phyloP scores from a whole-genome alignment of 192 early-diverging fungal species.

The Linnemannia hyalina region DNA sequence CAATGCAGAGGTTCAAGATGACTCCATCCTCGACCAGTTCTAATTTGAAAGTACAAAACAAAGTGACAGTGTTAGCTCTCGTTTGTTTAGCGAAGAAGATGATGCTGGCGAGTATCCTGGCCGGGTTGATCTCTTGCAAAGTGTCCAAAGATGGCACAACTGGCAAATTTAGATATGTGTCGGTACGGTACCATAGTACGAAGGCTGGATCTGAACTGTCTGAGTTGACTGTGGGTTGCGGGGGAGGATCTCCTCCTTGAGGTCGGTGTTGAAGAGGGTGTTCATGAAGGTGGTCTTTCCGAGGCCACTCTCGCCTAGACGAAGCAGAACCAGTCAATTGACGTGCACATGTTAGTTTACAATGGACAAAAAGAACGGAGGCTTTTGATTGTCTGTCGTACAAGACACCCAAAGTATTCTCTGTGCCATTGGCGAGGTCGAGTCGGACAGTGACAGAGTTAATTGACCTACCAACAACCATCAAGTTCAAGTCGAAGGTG shows the following conservation, averaged over 20 bases:
- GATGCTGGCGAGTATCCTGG: background rate
- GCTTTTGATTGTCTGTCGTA: constrained; percentile 1
- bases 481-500: constrained; percentile 92
- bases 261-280: constrained; percentile 95
- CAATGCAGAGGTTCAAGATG: constrained; percentile 89
- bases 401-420: constrained; percentile 1
- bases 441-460: background rate
- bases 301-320: constrained; percentile 94
- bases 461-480: constrained; percentile 86
- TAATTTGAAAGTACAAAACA: constrained; percentile 57
- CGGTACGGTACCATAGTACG: constrained; percentile 75
- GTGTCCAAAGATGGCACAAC: constrained; percentile 35
- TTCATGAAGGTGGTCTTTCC: constrained; percentile 99
- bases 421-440: background rate
- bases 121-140: background rate
- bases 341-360: constrained; percentile 17
- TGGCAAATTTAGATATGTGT: background rate
- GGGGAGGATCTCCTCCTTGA: constrained; percentile 81
- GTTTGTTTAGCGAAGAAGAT: background rate
- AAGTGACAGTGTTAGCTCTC: background rate
- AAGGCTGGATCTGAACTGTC: constrained; percentile 89
- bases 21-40: constrained; percentile 94
- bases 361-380: constrained; percentile 14
- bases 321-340: background rate
- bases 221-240: constrained; percentile 72